These are phyloP conservation scores for Mucor velutinosus DNA, from an alignment of 371 early-diverging fungal species.

Conservation along the genomic window DNA sequence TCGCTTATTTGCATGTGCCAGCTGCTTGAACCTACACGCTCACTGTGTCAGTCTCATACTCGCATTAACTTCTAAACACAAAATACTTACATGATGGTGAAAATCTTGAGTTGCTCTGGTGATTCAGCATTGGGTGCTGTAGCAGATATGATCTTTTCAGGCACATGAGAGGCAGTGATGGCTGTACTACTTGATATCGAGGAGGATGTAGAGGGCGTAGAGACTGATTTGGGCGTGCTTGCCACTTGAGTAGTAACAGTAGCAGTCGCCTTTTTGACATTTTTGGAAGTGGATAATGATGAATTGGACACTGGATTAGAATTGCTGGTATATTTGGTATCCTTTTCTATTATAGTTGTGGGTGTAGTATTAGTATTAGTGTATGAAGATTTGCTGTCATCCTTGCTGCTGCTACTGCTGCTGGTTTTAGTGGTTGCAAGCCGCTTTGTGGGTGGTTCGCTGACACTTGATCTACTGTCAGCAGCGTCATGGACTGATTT, in stretches of 20 bases:
- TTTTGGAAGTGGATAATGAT: neutral
- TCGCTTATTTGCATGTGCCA: slow-evolving; percentile 38
- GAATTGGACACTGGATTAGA: neutral
- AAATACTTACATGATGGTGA: slow-evolving; percentile 20
- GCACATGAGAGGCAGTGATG: neutral
- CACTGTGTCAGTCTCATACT: neutral
- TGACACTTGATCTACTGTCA: neutral
- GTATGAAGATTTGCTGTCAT: neutral
- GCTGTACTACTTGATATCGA: neutral
- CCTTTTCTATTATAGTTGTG: slow-evolving; percentile 4
- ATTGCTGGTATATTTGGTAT: slow-evolving; percentile 1
- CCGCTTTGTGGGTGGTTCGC: neutral
- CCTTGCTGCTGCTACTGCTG: neutral
- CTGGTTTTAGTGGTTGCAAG: neutral
- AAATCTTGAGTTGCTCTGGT: slow-evolving; percentile 30
- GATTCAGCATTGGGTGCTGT: slow-evolving; percentile 41
- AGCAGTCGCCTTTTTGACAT: neutral
- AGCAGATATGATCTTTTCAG: slow-evolving; percentile 4
- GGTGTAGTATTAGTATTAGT: neutral
- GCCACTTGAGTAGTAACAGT: neutral
- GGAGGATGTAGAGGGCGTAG: neutral
- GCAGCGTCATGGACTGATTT: neutral
- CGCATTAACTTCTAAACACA: neutral
- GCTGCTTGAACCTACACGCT: slow-evolving; percentile 29
- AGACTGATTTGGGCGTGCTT: neutral